Base-by-base conservation (phyloP, 768 basidiomycete species). In the Tulasnella sp. region DNA sequence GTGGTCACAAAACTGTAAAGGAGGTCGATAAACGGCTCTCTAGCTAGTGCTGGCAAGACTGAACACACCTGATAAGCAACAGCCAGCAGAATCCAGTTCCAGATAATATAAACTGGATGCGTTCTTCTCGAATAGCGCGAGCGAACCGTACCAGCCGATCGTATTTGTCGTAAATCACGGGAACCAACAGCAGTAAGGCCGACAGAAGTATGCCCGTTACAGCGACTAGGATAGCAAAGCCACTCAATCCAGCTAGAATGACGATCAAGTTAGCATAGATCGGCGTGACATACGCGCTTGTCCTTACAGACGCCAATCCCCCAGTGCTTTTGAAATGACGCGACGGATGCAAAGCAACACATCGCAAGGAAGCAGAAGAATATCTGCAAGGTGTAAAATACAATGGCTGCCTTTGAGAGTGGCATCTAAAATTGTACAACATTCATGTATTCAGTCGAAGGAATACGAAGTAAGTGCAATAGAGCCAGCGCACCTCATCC, bases 311-410 rank as follows among this genome's bases (percentile, higher is more conserved):
- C 87, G 6, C 87, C 87, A 21, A 94, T 77, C 8, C 74, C 65
- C 79, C 80, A 92, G 62, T 84, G 83, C 3, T 86, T 82, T 64
- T 97, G 92, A 69, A 94, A 97, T 19, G 75, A 72, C 0, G 92
- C 92, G 3, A 91, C 86, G 63, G 85, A 83, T 6, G 86, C 93
- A 63, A 89, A 91, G 66, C 89, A 93, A 45, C 83, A 84, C 80
- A 94, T 84, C 11, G 88, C 80, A 43, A 97, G 76, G 66, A 97
- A 96, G 68, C 85, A 83, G 80, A 94, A 91, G 75, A 97, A 92
- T 53, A 81, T 77, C 73, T 94, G 86, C 2, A 78, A 81, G 29
- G 78, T 68, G 67, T 86, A 81, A 66, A 82, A 81, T 55, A 88
- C 75, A 66, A 90, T 85, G 60, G 81, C 75, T 6, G 85, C 82